Conservation (phyloP, 345 rosid species). For the Salix exigua region DNA sequence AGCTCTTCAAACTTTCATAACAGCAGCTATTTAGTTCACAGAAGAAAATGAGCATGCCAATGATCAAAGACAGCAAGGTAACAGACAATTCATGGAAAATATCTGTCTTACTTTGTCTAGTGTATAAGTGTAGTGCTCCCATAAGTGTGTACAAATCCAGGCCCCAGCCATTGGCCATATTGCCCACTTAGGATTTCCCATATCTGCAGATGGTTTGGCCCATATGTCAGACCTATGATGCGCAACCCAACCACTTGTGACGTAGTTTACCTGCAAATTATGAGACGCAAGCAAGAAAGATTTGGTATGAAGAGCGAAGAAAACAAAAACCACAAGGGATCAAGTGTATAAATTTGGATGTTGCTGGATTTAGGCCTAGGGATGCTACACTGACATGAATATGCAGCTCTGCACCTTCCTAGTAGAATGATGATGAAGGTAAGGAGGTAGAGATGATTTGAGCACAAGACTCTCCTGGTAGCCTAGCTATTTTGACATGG, state of each 20-base stretch:
- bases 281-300: background rate
- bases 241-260: constrained; percentile 77
- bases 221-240: constrained; percentile 87
- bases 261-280: constrained; percentile 67
- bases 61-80: background rate
- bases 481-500: background rate
- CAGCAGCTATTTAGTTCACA: background rate
- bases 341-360: background rate
- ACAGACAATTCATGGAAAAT: background rate
- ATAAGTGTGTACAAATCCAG: constrained; percentile 95
- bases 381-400: background rate
- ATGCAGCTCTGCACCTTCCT: background rate
- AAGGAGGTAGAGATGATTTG: background rate
- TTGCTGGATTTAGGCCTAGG: background rate
- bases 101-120: constrained; percentile 59
- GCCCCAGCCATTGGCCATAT: constrained; percentile 99
- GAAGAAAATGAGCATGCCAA: background rate
- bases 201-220: constrained; percentile 87
- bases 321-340: background rate
- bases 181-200: constrained; percentile 62
- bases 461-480: background rate
- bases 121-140: constrained; percentile 86
- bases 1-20: background rate
- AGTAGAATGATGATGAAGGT: background rate
- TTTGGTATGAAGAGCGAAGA: background rate